Percentiles rank a stretch among this genome's conserved stretches.
Conservation (phyloP, 768 basidiomycete species). For the Psilocybe cyanescens region DNA sequence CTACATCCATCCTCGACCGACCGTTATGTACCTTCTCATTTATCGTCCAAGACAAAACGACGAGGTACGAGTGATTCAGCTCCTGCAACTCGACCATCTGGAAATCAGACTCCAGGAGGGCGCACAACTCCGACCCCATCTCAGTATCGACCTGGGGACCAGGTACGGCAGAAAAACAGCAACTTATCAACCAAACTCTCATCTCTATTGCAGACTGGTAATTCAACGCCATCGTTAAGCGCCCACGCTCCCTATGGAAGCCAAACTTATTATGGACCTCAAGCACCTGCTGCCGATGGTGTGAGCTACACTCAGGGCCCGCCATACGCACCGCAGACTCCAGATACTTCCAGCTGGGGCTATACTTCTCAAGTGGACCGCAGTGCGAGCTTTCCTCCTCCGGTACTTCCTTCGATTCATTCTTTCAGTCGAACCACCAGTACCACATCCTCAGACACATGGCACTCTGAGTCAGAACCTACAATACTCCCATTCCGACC, state of each 20-base stretch:
- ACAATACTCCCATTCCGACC: slow-evolving; percentile 49
- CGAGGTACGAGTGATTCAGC: slow-evolving; percentile 44
- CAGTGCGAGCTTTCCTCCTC: slow-evolving; percentile 50
- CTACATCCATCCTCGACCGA: slow-evolving; percentile 83
- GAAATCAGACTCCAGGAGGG: slow-evolving; percentile 48
- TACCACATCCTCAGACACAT: slow-evolving; percentile 29
- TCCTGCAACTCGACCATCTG: slow-evolving; percentile 37
- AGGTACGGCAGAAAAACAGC: slow-evolving; percentile 36
- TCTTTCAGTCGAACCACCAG: slow-evolving; percentile 47
- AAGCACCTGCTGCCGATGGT: slow-evolving; percentile 43
- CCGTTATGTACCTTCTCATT: slow-evolving; percentile 62
- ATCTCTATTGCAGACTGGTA: slow-evolving; percentile 17
- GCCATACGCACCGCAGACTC: slow-evolving; percentile 43
- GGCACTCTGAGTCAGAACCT: slow-evolving; percentile 31
- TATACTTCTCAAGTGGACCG: slow-evolving; percentile 51
- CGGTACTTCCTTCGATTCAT: slow-evolving; percentile 57
- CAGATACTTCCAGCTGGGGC: slow-evolving; percentile 58
- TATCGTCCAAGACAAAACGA: slow-evolving; percentile 43
- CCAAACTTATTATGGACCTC: slow-evolving; percentile 50
- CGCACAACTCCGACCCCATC: slow-evolving; percentile 52
- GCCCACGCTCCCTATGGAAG: slow-evolving; percentile 44
- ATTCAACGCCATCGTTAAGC: slow-evolving; percentile 40
- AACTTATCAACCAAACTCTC: neutral
- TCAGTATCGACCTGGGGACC: slow-evolving; percentile 45
- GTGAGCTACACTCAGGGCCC: slow-evolving; percentile 44